These are phyloP conservation scores for Heliamphora exappendiculata DNA, from an alignment of 148 eudicot species.

Conservation along the genomic window DNA sequence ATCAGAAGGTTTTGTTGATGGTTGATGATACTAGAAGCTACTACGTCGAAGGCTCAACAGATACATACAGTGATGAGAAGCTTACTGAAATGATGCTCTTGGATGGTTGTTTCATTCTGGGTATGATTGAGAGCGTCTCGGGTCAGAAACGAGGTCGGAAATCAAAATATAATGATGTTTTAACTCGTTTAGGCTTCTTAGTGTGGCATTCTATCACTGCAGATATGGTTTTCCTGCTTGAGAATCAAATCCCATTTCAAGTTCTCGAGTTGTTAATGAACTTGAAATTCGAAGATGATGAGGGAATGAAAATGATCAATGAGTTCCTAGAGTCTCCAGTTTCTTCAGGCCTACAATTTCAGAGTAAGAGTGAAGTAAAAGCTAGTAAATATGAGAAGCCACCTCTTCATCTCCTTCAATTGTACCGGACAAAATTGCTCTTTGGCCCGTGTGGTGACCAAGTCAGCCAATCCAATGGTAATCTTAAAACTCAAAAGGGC, in stretches of 20 bases:
- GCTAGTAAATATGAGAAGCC: neutral
- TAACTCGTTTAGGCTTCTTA: neutral
- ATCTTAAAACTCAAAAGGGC: neutral
- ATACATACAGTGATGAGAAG: neutral
- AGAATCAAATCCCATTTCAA: conserved; percentile 15
- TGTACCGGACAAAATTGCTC: neutral
- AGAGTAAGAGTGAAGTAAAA: neutral
- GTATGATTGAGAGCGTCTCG: neutral
- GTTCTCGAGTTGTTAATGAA: neutral
- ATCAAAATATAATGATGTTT: neutral
- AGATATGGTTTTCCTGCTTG: conserved; percentile 2
- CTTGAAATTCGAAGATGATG: neutral
- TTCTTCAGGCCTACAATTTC: neutral
- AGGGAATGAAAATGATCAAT: neutral
- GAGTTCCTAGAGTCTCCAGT: neutral
- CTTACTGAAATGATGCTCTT: conserved; percentile 17
- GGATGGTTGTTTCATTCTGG: conserved; percentile 15
- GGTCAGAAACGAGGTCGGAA: neutral
- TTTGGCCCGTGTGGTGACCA: neutral
- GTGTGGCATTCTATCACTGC: neutral
- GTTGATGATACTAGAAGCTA: neutral
- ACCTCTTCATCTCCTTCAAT: neutral
- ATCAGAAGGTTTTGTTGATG: neutral
- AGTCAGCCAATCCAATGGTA: neutral
- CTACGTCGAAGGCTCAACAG: conserved; percentile 13